Conservation (phyloP, 2,329 filamentous ascomycete species). For the Colletotrichum sojae region DNA sequence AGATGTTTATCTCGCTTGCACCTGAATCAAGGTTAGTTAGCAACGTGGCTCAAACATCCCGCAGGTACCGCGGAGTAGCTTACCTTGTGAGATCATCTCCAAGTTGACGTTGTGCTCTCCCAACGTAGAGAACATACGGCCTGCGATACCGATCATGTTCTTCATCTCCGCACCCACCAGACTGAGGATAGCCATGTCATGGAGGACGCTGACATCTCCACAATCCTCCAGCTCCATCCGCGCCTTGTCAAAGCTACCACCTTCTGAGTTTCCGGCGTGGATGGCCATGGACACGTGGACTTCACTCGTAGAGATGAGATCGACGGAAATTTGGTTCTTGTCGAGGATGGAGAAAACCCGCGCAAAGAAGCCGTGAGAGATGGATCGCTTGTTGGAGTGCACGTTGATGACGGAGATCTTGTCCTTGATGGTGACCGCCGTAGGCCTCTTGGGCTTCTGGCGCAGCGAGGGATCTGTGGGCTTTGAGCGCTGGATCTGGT, state of each 20-base stretch:
- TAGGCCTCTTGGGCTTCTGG: constrained; percentile 80
- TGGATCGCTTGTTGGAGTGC: constrained; percentile 95
- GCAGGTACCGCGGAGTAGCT: constrained; percentile 44
- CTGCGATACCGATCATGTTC: constrained; percentile 95
- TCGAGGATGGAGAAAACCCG: constrained; percentile 94
- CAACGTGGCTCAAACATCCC: constrained; percentile 63
- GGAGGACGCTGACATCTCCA: constrained; percentile 91
- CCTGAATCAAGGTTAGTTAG: constrained; percentile 65
- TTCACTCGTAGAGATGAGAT: constrained; percentile 96
- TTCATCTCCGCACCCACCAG: constrained; percentile 97
- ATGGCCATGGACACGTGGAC: constrained; percentile 98
- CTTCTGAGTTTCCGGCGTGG: constrained; percentile 79
- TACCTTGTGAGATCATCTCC: constrained; percentile 99
- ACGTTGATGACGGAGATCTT: constrained; percentile 98
- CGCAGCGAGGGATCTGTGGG: constrained; percentile 57
- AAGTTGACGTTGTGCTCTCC: constrained; percentile 96
- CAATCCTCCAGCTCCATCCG: constrained; percentile 82
- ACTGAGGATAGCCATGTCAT: constrained; percentile 95
- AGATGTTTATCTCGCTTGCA: constrained; percentile 99
- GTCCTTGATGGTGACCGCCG: constrained; percentile 96
- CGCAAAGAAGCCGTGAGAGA: constrained; percentile 96
- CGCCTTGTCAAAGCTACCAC: constrained; percentile 75
- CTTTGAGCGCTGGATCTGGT: constrained; percentile 69
- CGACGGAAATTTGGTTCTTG: constrained; percentile 88
- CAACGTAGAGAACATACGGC: constrained; percentile 93